Evolutionary conservation across 2,329 filamentous ascomycete species (phyloP).

Genomic region (Ophiostoma piceae): DNA sequence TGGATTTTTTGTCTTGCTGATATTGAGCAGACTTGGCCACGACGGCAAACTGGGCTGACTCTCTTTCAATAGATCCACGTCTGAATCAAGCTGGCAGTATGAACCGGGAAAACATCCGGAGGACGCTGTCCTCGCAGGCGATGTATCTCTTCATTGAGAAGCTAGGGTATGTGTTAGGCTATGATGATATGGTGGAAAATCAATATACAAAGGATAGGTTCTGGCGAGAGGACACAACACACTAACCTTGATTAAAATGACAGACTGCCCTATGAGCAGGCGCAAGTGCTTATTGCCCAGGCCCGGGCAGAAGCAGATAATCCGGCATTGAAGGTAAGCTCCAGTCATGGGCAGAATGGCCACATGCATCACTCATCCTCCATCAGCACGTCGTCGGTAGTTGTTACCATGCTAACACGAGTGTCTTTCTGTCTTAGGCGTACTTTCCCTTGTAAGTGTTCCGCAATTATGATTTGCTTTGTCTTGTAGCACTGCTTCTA

Average conservation of each 20-base stretch:
- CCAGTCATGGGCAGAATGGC: not conserved
- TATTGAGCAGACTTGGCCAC: not conserved
- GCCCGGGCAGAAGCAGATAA: constrained; percentile 51
- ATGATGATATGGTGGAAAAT: not conserved
- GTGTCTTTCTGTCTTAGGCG: constrained; percentile 38
- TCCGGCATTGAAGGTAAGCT: constrained; percentile 49
- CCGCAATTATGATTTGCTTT: not conserved
- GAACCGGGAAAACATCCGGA: constrained; percentile 51
- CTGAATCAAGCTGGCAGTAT: constrained; percentile 49
- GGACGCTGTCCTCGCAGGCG: constrained; percentile 50
- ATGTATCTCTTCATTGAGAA: constrained; percentile 52
- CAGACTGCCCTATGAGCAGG: constrained; percentile 55
- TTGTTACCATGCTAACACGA: not conserved
- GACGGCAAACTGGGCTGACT: not conserved
- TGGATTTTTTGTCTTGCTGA: not conserved
- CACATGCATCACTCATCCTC: not conserved
- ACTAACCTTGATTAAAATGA: not conserved
- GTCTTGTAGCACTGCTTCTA: not conserved
- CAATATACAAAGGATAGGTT: no score
- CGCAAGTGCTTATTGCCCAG: constrained; percentile 52
- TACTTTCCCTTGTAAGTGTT: constrained; percentile 50
- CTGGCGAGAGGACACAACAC: no score
- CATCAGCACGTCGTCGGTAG: not conserved
- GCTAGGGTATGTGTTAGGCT: constrained; percentile 38
- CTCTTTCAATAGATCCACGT: constrained; percentile 40